Percentiles rank a stretch among this genome's conserved stretches.
Conservation (phyloP, 164 flowering plant genomes). For the Amborella trichopoda region DNA sequence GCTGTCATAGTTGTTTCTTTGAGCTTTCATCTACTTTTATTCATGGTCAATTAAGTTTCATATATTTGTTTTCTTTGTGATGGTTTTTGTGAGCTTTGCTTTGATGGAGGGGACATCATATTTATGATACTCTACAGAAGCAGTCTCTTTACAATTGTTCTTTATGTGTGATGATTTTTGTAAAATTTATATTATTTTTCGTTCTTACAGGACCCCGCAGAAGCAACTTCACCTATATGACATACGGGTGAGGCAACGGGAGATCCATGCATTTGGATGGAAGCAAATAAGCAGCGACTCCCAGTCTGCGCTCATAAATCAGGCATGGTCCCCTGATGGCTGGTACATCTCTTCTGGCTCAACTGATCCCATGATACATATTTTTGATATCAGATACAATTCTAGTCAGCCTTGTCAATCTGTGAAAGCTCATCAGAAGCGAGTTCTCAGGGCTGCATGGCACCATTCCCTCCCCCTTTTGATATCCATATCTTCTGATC, state of each 20-base stretch:
- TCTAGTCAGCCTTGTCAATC: slow-evolving; percentile 66
- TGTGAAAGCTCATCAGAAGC: slow-evolving; percentile 75
- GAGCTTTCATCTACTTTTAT: too few relatives aligned
- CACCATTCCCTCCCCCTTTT: slow-evolving; percentile 67
- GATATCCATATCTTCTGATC: slow-evolving; percentile 83
- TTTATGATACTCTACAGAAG: too few relatives aligned
- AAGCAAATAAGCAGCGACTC: slow-evolving; percentile 91
- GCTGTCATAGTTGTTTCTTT: too few relatives aligned
- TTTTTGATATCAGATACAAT: slow-evolving; percentile 80
- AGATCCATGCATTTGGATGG: slow-evolving; percentile 80
- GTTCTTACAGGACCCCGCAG: slow-evolving; percentile 61
- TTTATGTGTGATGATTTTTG: too few relatives aligned
- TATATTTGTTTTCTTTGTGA: too few relatives aligned
- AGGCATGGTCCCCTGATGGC: slow-evolving; percentile 95
- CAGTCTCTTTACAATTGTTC: too few relatives aligned
- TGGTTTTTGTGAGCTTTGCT: too few relatives aligned
- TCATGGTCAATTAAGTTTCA: too few relatives aligned
- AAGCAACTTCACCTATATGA: slow-evolving; percentile 79
- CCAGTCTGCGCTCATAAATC: slow-evolving; percentile 86
- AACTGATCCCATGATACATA: slow-evolving; percentile 77
- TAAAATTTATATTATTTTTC: too few relatives aligned
- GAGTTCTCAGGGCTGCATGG: slow-evolving; percentile 89
- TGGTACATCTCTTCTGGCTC: slow-evolving; percentile 75
- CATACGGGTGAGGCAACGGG: slow-evolving; percentile 57
- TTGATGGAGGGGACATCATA: too few relatives aligned